Base-by-base conservation (phyloP, 352 stramenopile species). In the Phytophthora podocarpi region DNA sequence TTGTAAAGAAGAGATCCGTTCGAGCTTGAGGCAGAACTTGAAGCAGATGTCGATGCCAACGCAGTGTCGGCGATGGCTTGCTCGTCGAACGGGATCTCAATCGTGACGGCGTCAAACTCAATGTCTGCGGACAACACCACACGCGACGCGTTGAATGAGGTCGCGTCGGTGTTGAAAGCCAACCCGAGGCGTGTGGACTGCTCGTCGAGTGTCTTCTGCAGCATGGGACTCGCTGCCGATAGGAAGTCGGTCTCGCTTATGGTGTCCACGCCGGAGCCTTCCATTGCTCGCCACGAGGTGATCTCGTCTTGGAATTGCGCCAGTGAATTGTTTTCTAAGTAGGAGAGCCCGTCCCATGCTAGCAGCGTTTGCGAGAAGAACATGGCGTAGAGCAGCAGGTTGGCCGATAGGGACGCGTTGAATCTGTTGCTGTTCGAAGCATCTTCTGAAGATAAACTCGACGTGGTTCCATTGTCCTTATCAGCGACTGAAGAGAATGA, bases 11-110 rank as follows among this genome's bases (percentile, higher is more conserved):
- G 18, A 30, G 52, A 52, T 10, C 5, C n/a, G 26, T 30, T 49
- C 27, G 48, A 21, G 31, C 48, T 42, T 47, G 52, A 43, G 30
- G 27, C n/a, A 52, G 39, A 51, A 20, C 23, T 55, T 37, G 52
- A 56, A 36, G 28, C 47, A 48, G 41, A 45, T 34, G 43, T n/a
- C 13, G 30, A 15, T 28, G 18, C 35, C n/a, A n/a, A n/a, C 31
- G 26, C 24, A 28, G 28, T 32, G 35, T 39, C 35, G 9, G 28
- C 30, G 11, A 72, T 60, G 35, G 48, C 28, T 18, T 46, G 59
- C 24, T 63, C 55, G 31, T 67, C 37, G n/a, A 72, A 74, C 6
- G 73, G 63, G 27, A 82, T 75, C 36, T 79, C 70, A 34, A 82
- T 67, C 24, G 70, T 80, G 42, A 80, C 67, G 15, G 58, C 64